Evolutionary conservation across 345 rosid genomes (phyloP), one percentile per base, ranked within the genome.

Genomic region (Stellera chamaejasme): DNA sequence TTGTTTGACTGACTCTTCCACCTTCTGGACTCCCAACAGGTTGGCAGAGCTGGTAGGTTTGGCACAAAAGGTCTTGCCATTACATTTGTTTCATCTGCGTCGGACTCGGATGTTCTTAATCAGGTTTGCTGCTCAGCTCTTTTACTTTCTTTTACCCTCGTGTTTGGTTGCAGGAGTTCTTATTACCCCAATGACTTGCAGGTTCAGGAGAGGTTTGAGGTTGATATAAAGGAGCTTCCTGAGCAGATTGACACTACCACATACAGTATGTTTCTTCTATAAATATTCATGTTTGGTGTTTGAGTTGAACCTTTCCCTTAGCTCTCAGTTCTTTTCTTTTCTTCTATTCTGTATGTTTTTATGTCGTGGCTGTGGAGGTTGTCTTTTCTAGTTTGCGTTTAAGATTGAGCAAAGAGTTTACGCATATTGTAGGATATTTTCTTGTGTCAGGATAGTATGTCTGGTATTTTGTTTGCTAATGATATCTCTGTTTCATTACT

Each of bases 51-150:
- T 67, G 97, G 99, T 49, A 82, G 99, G 69, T 94, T 94, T 77
- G 99, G 99, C 42, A 94, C 99, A 0, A 94, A 94, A 68, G 97
- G 99, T 43, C 96, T 94, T 42, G 97, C 97, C 12, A 94, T 94
- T 36, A 94, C 99, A 26, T 90, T 94, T 64, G 97, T 90, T 23
- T 83, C 97, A 28, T 94, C 96, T 56, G 80, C 93, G 55, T 79
- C 96, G 0, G 97, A 94, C 32, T 94, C 97, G 0, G 96, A 78
- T 56, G 90, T 87, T 59, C 92, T 94, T 25, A 94, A 94, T 59
- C 99, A 90, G 99, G 99, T 94, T 10, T 51, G 51, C 39, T 32
- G 9, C 39, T 32, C 1, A 13, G 42, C 57, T 59, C 49, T 6
- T 4, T 28, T 14, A 5, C 44, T 6, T 47, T 54, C 6, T 32